Evolutionary conservation across 2,329 filamentous ascomycete species (phyloP).

Genomic region (Exophiala oligosperma): DNA sequence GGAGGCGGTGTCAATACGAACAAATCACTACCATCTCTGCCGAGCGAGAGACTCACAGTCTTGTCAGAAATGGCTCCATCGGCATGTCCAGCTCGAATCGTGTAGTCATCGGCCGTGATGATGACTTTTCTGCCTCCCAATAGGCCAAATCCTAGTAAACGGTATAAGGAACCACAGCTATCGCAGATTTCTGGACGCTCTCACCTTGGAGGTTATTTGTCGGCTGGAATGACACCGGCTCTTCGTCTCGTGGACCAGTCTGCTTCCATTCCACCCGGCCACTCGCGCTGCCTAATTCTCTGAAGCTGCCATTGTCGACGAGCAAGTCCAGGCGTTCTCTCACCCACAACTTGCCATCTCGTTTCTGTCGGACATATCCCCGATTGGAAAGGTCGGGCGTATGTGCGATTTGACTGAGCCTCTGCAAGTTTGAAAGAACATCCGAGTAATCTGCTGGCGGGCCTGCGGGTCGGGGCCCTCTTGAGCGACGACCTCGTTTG

Average conservation of each 20-base stretch:
- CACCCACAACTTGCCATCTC: constrained; percentile 66
- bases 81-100: constrained; percentile 62
- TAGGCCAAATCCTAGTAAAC: constrained; percentile 3
- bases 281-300: constrained; percentile 61
- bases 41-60: constrained; percentile 36
- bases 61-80: constrained; percentile 60
- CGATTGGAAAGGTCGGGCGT: constrained; percentile 56
- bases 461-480: background rate
- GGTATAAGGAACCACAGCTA: constrained; percentile 41
- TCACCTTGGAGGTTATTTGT: constrained; percentile 63
- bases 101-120: constrained; percentile 65
- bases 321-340: constrained; percentile 60
- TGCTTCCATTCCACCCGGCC: constrained; percentile 59
- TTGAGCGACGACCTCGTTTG: background rate
- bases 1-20: background rate
- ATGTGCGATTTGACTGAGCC: constrained; percentile 53
- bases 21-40: too few relatives aligned
- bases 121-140: constrained; percentile 42
- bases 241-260: constrained; percentile 44
- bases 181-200: constrained; percentile 14
- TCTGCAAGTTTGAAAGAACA: constrained; percentile 57
- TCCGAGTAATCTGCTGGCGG: constrained; percentile 64
- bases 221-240: constrained; percentile 54
- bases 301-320: constrained; percentile 56
- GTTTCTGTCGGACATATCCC: constrained; percentile 62